A percentile compares a stretch with the other conserved stretches of the same genome.
Evolutionary conservation across 768 basidiomycete genomes (phyloP).

Genomic region (Auricularia sp.): DNA sequence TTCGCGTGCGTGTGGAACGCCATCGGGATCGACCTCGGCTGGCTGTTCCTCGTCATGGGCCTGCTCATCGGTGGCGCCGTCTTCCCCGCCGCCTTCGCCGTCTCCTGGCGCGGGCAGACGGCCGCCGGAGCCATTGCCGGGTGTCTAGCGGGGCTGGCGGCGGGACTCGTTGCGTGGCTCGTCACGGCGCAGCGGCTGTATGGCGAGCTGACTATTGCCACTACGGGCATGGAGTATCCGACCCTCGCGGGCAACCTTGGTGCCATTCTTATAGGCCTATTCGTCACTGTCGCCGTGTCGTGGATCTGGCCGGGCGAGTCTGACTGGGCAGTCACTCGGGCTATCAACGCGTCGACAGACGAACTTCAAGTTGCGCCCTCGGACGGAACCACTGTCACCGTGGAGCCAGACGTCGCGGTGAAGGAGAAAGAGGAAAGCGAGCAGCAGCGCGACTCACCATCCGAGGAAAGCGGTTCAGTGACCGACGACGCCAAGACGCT

Average conservation of each 20-base stretch:
- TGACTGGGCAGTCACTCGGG: conserved; percentile 3
- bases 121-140: background rate
- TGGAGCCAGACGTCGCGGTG: background rate
- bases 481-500: background rate
- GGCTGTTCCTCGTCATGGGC: background rate
- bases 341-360: background rate
- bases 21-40: conserved; percentile 11
- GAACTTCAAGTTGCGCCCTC: background rate
- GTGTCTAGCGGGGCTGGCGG: background rate
- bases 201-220: conserved; percentile 1
- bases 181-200: background rate
- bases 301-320: background rate
- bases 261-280: background rate
- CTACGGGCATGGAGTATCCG: background rate
- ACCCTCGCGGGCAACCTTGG: conserved; percentile 3
- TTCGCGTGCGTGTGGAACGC: conserved; percentile 19
- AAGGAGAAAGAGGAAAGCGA: background rate
- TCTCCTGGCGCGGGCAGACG: conserved; percentile 1
- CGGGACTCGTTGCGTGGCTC: background rate
- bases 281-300: background rate
- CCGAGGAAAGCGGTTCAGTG: no score
- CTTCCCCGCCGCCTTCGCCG: conserved; percentile 2
- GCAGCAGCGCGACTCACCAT: background rate
- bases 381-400: background rate
- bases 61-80: conserved; percentile 4